Evolutionary conservation across 73 alveolate genomes (phyloP).

Genomic region (Stentor coeruleus): DNA sequence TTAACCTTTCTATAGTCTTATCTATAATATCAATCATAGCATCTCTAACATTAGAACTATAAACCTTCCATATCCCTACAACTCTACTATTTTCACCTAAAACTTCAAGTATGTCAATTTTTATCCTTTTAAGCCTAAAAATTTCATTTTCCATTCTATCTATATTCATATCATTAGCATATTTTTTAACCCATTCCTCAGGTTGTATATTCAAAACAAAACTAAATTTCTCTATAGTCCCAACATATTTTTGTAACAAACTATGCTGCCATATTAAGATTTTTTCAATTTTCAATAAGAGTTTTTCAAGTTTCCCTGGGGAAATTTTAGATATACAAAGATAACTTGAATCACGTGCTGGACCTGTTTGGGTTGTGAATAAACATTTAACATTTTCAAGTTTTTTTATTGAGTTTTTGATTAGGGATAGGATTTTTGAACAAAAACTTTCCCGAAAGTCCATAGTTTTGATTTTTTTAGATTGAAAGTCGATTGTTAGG

Average conservation of each 20-base stretch:
- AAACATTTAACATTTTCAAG: not conserved
- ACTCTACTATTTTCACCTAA: not conserved
- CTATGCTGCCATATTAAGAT: not conserved
- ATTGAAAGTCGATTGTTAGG: not conserved
- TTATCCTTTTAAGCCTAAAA: not conserved
- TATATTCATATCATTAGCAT: not conserved
- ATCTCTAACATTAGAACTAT: constrained; percentile 15
- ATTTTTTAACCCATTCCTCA: not conserved
- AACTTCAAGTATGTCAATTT: constrained; percentile 1
- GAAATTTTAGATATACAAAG: not conserved
- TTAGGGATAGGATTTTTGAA: not conserved
- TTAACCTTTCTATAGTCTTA: constrained; percentile 29
- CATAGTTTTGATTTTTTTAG: not conserved
- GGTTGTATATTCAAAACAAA: not conserved
- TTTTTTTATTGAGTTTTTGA: not conserved
- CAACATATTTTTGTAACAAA: not conserved
- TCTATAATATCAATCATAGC: constrained; percentile 36
- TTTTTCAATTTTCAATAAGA: not conserved
- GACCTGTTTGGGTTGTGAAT: constrained; percentile 18
- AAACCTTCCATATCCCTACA: constrained; percentile 40
- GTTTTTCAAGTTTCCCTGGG: not conserved
- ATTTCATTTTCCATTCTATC: constrained; percentile 12
- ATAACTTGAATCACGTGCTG: not conserved
- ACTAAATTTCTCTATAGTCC: not conserved
- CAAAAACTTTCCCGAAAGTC: not conserved